Evolutionary conservation across 495 filamentous ascomycete species (phyloP).

Genomic region (Aspergillus ellipticus): DNA sequence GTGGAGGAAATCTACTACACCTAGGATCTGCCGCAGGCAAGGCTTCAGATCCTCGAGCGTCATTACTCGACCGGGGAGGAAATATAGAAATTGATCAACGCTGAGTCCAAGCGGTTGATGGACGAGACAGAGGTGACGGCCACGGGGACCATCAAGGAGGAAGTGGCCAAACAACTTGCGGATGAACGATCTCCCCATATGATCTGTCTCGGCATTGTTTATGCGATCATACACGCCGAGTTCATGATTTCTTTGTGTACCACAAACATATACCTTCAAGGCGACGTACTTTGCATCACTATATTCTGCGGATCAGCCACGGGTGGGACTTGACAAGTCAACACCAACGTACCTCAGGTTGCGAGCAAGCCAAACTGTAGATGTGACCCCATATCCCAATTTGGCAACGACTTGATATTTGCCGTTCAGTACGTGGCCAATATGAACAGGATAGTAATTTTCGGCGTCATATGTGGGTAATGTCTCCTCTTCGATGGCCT

Average conservation of each 20-base stretch:
- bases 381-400: constrained; percentile 42
- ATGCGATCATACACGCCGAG: not conserved
- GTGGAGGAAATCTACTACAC: constrained; percentile 39
- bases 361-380: constrained; percentile 48
- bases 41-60: constrained; percentile 16
- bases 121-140: constrained; percentile 30
- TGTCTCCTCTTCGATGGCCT: constrained; percentile 33
- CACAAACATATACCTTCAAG: not conserved
- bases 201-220: not conserved
- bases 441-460: constrained; percentile 38
- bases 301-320: not conserved
- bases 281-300: not conserved
- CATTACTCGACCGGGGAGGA: constrained; percentile 15
- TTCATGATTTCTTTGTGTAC: not conserved
- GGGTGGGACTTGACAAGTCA: not conserved
- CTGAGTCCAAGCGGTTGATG: constrained; percentile 24
- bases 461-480: constrained; percentile 35
- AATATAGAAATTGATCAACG: constrained; percentile 3
- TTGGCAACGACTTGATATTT: constrained; percentile 50
- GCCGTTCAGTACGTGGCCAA: constrained; percentile 36
- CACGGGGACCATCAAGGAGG: constrained; percentile 19
- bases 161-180: not conserved
- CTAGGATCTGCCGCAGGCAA: constrained; percentile 24
- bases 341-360: constrained; percentile 27
- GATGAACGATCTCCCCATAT: not conserved